Percentiles rank a stretch among this genome's conserved stretches.
Conservation (phyloP, 495 filamentous ascomycete genomes). For the Aspergillus bridgeri region DNA sequence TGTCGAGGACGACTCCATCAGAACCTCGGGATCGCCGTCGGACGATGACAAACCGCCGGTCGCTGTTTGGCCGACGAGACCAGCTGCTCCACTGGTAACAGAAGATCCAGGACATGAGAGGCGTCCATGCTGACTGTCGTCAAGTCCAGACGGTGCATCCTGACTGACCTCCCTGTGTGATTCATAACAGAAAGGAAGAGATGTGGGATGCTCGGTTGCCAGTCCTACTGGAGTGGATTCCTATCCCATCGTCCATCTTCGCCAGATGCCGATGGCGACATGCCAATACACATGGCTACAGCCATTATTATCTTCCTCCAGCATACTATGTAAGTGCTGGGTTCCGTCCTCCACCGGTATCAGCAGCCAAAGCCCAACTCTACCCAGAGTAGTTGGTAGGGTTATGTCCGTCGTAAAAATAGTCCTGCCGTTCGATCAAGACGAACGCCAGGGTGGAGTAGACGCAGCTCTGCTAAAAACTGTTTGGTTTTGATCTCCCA, state of each 20-base stretch:
- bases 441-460: slow-evolving; percentile 53
- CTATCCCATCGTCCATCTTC: no score
- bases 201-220: background rate
- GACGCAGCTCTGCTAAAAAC: slow-evolving; percentile 56
- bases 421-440: slow-evolving; percentile 47
- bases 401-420: slow-evolving; percentile 50
- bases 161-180: no score
- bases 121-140: no score
- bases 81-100: background rate
- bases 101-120: no score
- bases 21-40: background rate
- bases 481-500: slow-evolving; percentile 54
- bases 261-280: no score
- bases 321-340: no score
- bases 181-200: background rate
- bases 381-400: no score
- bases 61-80: background rate
- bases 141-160: background rate
- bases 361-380: no score
- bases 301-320: no score
- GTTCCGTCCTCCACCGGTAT: no score
- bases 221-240: background rate
- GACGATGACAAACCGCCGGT: background rate
- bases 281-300: background rate
- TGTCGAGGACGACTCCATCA: background rate